phyloP scores from a whole-genome alignment of 352 stramenopile genomes.

The Globisporangium abappressorium region DNA sequence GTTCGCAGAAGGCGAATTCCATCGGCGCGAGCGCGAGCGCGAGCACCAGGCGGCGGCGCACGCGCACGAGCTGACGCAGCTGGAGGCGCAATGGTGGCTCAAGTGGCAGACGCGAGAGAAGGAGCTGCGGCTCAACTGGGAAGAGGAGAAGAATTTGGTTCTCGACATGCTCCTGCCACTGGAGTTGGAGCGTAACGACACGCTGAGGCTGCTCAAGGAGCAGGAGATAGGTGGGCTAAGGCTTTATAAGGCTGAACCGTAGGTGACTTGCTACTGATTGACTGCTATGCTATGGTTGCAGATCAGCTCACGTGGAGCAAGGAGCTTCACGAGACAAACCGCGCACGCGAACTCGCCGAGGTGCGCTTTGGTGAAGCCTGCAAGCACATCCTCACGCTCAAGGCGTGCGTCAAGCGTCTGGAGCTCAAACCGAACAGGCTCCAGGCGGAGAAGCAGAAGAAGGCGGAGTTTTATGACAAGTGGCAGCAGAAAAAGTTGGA shows the following conservation, averaged over 20 bases:
- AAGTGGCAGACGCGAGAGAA: slow-evolving; percentile 24
- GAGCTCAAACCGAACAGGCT: slow-evolving; percentile 20
- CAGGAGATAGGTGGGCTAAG: slow-evolving; percentile 20
- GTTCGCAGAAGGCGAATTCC: slow-evolving; percentile 15
- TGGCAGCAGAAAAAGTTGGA: slow-evolving; percentile 26
- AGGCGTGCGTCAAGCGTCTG: slow-evolving; percentile 25
- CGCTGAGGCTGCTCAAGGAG: slow-evolving; percentile 25
- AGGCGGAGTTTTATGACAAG: slow-evolving; percentile 18
- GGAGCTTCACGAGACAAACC: slow-evolving; percentile 12
- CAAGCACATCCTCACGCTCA: slow-evolving; percentile 44
- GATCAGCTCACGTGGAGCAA: slow-evolving; percentile 13
- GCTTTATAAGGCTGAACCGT: too few species aligned
- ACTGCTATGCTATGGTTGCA: background rate
- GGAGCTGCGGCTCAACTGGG: slow-evolving; percentile 17
- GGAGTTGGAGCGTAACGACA: slow-evolving; percentile 34
- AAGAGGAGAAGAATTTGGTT: slow-evolving; percentile 26
- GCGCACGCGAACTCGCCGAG: slow-evolving; percentile 21
- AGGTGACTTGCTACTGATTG: background rate
- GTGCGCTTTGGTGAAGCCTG: slow-evolving; percentile 33
- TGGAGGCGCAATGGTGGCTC: slow-evolving; percentile 26
- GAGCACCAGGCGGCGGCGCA: slow-evolving; percentile 23
- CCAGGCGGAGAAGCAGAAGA: slow-evolving; percentile 16
- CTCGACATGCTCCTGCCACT: slow-evolving; percentile 35
- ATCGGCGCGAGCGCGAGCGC: slow-evolving; percentile 28
- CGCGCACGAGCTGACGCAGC: slow-evolving; percentile 23